Base-by-base conservation (phyloP, 208 protist species). In the Wallacemonas sp. region DNA sequence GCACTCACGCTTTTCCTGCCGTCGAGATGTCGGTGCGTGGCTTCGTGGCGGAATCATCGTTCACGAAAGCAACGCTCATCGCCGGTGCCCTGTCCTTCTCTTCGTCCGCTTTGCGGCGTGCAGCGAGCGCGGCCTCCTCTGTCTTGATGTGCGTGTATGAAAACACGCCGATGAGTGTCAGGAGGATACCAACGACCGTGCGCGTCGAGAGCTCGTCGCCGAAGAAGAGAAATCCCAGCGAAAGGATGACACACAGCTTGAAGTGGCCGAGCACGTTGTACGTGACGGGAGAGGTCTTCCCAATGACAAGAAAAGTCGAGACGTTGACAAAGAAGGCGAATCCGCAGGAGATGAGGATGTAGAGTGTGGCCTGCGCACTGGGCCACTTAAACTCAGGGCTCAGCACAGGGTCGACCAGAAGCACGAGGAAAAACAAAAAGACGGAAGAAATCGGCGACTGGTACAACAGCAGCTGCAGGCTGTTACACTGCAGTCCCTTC, bases 201-300 rank as follows among this genome's bases (percentile, higher is more conserved):
- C 68, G 62, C 4, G 29, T 0, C 21, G 65, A 75, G 30, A 91
- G 44, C 6, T 26, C 27, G 30, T 77, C 78, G 3, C 62, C 67
- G 57, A 96, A 93, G 33, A 90, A 68, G 6, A 93, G 1, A 59
- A 91, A 91, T 1, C 87, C 87, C 2, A 90, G 39, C 1, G 75
- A 75, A 10, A 95, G 61, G 63, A 97, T 86, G 17, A 89, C 63
- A 30, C 78, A 83, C 22, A 91, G 78, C 68, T 97, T 97, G 50
- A 91, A 87, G 70, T 94, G 88, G 0, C 89, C 88, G 29, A 95
- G 60, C 32, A 97, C 90, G 57, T 96, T 89, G 71, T 92, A 95
- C 58, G 90, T 95, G 29, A 95, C 73, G 0, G 90, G 85, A 1
- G 84, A 92, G 5, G 89, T 95, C 62, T 87, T 87, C 26, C 89